phyloP scores from a whole-genome alignment of 2,329 filamentous ascomycete species.

The Hysterium pulicare region DNA sequence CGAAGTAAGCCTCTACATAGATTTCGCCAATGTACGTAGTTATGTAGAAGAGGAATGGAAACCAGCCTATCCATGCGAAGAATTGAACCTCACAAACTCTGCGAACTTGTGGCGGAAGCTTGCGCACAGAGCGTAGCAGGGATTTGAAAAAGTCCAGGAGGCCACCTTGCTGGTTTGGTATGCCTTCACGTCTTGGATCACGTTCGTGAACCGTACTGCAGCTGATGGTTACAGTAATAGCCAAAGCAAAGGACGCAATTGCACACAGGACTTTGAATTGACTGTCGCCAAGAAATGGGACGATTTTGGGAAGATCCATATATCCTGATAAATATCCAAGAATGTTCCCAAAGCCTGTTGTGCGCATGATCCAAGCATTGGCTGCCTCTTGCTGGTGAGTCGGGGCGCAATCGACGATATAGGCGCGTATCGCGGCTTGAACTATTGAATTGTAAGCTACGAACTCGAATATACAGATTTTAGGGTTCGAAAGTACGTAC shows the following conservation, averaged over 20 bases:
- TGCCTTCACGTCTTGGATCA: slow-evolving; percentile 71
- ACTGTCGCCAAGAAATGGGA: slow-evolving; percentile 78
- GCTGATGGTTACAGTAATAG: slow-evolving; percentile 67
- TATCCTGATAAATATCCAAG: slow-evolving; percentile 86
- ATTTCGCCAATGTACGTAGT: slow-evolving; percentile 93
- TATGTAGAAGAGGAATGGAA: slow-evolving; percentile 92
- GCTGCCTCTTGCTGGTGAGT: slow-evolving; percentile 90
- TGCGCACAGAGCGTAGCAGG: slow-evolving; percentile 71
- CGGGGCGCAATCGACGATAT: slow-evolving; percentile 90
- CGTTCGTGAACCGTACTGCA: slow-evolving; percentile 69
- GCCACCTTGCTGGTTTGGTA: slow-evolving; percentile 59
- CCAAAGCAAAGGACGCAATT: slow-evolving; percentile 73
- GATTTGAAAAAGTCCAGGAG: slow-evolving; percentile 75
- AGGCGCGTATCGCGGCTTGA: slow-evolving; percentile 85
- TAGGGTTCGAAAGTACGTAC: slow-evolving; percentile 43
- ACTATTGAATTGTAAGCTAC: slow-evolving; percentile 47
- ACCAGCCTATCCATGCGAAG: slow-evolving; percentile 92
- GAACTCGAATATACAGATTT: slow-evolving; percentile 2
- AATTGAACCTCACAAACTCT: slow-evolving; percentile 65
- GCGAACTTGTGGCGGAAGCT: slow-evolving; percentile 76
- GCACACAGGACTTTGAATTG: slow-evolving; percentile 93
- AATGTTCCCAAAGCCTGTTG: slow-evolving; percentile 86
- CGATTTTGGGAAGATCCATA: slow-evolving; percentile 67
- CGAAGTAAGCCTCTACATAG: slow-evolving; percentile 79
- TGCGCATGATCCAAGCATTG: slow-evolving; percentile 89